Evolutionary conservation across 208 protist genomes (phyloP).

Genomic region (Trypanosomatidae sp.): DNA sequence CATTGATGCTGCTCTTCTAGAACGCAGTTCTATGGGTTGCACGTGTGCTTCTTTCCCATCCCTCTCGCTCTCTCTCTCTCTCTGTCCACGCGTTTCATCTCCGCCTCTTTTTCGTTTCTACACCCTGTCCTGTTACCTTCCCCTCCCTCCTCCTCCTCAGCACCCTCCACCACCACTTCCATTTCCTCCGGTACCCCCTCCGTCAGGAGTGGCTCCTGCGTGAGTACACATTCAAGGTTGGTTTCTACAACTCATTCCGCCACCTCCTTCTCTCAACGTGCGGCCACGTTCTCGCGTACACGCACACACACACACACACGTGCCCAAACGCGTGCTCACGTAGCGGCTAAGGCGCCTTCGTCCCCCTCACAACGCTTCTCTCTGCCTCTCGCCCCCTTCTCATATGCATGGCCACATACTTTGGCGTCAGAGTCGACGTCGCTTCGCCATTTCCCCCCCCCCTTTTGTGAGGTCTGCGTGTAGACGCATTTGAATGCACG

Average conservation of each 20-base stretch:
- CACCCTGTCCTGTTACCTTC: not conserved
- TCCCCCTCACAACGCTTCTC: not conserved
- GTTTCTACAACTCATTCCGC: not conserved
- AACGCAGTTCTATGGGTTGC: not conserved
- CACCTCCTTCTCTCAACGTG: not conserved
- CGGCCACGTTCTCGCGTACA: not conserved
- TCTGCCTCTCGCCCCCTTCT: not conserved
- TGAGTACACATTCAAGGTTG: not conserved
- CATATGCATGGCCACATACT: not conserved
- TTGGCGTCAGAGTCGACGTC: not conserved
- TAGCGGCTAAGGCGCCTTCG: not conserved
- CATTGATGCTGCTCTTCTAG: not conserved
- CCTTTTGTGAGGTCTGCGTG: not conserved
- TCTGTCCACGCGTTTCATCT: not conserved
- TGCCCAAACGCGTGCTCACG: not conserved
- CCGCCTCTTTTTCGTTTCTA: not conserved
- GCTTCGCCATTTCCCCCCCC: not conserved
- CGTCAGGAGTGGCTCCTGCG: not conserved
- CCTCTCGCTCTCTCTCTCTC: not conserved
- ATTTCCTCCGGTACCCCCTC: not conserved
- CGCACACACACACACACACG: not conserved
- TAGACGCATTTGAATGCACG: conserved; percentile 11
- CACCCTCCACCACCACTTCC: not conserved
- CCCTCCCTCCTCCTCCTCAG: not conserved
- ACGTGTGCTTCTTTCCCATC: not conserved